Evolutionary conservation across 2,329 filamentous ascomycete species (phyloP).

Genomic region (Cercospora nicotianae): DNA sequence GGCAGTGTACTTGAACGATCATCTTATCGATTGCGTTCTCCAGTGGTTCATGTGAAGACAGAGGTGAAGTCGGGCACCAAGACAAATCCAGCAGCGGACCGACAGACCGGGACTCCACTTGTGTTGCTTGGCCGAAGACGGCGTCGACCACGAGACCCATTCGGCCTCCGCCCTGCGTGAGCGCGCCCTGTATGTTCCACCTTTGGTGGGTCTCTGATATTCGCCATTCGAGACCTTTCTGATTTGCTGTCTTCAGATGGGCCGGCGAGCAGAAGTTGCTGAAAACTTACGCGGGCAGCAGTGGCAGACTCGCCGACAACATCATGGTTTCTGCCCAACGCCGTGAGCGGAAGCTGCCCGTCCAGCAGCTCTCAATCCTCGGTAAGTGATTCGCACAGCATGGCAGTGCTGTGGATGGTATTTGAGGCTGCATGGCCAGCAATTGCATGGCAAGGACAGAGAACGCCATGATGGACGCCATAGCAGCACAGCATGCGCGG

Average conservation of each 20-base stretch:
- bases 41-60: background rate
- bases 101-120: background rate
- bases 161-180: background rate
- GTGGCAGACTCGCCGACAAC: background rate
- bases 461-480: background rate
- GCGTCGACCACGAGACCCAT: background rate
- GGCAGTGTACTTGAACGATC: background rate
- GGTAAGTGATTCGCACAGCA: slow-evolving; percentile 49
- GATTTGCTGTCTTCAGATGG: slow-evolving; percentile 2
- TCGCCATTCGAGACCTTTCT: background rate
- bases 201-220: background rate
- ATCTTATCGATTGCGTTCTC: background rate
- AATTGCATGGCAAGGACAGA: background rate
- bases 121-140: background rate
- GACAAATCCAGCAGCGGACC: background rate
- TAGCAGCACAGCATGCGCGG: background rate
- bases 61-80: slow-evolving; percentile 1
- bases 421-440: background rate
- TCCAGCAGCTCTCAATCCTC: slow-evolving; percentile 74
- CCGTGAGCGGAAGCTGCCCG: slow-evolving; percentile 61
- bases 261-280: background rate
- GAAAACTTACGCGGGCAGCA: background rate
- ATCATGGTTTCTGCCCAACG: slow-evolving; percentile 23
- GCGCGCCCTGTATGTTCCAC: background rate
- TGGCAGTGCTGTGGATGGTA: background rate